Base-by-base conservation (phyloP, 495 filamentous ascomycete species). In the Rhypophila decipiens region DNA sequence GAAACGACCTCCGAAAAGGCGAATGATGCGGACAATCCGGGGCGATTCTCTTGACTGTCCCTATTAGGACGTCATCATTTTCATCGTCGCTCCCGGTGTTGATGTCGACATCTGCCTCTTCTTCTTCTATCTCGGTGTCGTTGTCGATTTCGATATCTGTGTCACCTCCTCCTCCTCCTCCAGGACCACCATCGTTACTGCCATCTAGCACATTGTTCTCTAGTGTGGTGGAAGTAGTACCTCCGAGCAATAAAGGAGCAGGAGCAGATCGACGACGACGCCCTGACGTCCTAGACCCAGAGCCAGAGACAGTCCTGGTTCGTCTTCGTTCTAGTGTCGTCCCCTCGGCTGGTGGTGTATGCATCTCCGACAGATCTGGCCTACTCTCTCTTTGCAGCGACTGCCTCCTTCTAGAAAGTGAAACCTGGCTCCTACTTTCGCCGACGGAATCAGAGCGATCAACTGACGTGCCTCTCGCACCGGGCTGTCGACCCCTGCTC, bases 401-500 rank as follows among this genome's bases (percentile, higher is more conserved):
- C 23, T 38, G 50, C 19, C 39, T 20, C 19, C 39, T 20, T 18
- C 45, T 24, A n/a, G 50, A 44, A 2, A 49, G 35, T 15, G 18
- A 9, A 15, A 15, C 18, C 36, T 49, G 38, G 19, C 34, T 46
- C 9, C 42, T 33, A 29, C 29, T 49, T 4, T 42, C 23, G 8
- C 46, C 47, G 15, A 50, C 39, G 8, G 47, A 46, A n/a, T 23
- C 34, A 4, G 52, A 53, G 3, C 45, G 52, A 38, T 54, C 52
- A 7, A 50, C 42, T 0, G 52, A 53, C 4, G 56, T 50, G 10
- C 38, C 49, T 27, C 44, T 22, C 1, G 50, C 49, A 1, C 17
- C 42, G 11, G 52, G 51, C 19, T 58, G 58, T 24, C 50, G 33
- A 13, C 50, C 52, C 12, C 55, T 42, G 45, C 55, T 56, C 8